phyloP scores from a whole-genome alignment of 2,329 filamentous ascomycete genomes.

The Catunica adiposa region DNA sequence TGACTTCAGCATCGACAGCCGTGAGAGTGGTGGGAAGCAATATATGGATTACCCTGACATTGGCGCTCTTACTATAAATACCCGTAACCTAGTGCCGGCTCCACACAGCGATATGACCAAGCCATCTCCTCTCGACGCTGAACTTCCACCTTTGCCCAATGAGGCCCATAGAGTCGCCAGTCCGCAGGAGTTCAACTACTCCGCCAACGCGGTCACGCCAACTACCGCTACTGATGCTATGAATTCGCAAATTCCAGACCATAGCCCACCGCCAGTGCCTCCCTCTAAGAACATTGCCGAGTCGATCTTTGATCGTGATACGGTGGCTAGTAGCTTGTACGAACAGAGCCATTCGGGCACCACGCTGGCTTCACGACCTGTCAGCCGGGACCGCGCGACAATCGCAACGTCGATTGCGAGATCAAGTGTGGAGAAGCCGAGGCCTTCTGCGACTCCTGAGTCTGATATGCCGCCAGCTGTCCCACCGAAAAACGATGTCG shows the following conservation, averaged over 20 bases:
- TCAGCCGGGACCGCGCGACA: constrained; percentile 25
- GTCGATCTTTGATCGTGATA: constrained; percentile 10
- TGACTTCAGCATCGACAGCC: constrained; percentile 40
- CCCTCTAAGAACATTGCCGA: constrained; percentile 17
- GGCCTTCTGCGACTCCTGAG: constrained; percentile 7
- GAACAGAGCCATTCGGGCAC: constrained; percentile 23
- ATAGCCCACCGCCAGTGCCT: constrained; percentile 36
- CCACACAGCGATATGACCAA: background rate
- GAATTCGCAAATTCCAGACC: constrained; percentile 26
- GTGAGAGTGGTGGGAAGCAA: constrained; percentile 14
- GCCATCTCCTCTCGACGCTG: constrained; percentile 12
- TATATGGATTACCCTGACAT: constrained; percentile 12
- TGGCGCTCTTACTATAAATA: constrained; percentile 11
- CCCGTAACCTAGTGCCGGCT: background rate
- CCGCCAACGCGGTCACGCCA: background rate
- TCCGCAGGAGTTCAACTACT: background rate
- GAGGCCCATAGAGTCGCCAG: background rate
- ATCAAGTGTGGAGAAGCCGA: constrained; percentile 11
- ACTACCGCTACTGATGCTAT: background rate
- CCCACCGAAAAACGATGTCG: constrained; percentile 12
- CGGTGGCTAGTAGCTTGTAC: constrained; percentile 13
- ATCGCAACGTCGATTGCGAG: constrained; percentile 12
- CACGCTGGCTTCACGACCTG: constrained; percentile 29
- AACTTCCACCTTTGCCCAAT: constrained; percentile 8
- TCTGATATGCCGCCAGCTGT: constrained; percentile 11